Evolutionary conservation across 2,329 filamentous ascomycete species (phyloP).

Genomic region (Elsinoe ampelina): DNA sequence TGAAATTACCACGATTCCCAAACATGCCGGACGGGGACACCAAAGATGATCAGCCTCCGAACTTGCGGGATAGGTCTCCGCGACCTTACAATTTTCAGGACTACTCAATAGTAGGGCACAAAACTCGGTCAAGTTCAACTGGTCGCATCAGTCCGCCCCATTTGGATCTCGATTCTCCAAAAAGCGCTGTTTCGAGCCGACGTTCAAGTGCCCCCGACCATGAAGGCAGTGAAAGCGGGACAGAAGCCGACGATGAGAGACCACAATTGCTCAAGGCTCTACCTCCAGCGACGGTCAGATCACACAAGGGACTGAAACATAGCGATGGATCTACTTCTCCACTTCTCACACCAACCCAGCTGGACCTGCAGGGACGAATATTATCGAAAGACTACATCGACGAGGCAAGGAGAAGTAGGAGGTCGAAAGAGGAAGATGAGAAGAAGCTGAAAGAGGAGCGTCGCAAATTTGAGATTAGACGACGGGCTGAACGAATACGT

Average conservation of each 20-base stretch:
- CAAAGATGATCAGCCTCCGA: constrained; percentile 1
- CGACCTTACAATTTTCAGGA: constrained; percentile 11
- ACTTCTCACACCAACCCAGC: constrained; percentile 38
- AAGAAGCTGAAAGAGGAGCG: constrained; percentile 42
- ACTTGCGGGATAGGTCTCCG: constrained; percentile 11
- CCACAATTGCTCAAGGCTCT: constrained; percentile 64
- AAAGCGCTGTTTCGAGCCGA: not conserved
- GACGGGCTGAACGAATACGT: constrained; percentile 82
- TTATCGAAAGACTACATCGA: constrained; percentile 31
- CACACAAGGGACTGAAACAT: constrained; percentile 65
- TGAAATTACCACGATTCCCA: not conserved
- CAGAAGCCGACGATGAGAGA: constrained; percentile 90
- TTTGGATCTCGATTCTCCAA: not conserved
- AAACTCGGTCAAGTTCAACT: constrained; percentile 1
- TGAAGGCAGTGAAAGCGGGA: constrained; percentile 68
- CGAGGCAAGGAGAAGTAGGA: constrained; percentile 17
- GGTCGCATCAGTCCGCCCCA: not conserved
- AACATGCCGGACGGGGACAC: constrained; percentile 1
- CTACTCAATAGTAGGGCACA: not conserved
- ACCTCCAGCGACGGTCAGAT: constrained; percentile 63
- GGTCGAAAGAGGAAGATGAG: constrained; percentile 29
- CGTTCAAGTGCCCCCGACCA: constrained; percentile 10
- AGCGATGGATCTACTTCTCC: constrained; percentile 29
- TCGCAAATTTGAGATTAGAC: constrained; percentile 68
- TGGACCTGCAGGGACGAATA: constrained; percentile 38